Conservation (phyloP, 768 basidiomycete species). For the Inosperma sp. region DNA sequence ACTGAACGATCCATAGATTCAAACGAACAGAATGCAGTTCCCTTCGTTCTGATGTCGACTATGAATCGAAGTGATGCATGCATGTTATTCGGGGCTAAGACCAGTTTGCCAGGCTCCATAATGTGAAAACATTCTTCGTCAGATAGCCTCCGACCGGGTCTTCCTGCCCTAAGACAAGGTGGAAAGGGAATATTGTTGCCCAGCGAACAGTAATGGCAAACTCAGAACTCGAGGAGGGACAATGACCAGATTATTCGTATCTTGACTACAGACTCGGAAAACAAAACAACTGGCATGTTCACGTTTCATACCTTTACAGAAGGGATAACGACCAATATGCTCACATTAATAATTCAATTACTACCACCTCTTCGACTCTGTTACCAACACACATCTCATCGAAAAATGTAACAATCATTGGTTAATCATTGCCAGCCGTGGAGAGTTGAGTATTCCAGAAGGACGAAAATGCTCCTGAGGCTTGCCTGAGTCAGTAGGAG, state of each 20-base stretch:
- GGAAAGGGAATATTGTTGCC: no score
- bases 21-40: no score
- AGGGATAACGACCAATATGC: conserved; percentile 85
- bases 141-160: not conserved
- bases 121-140: no score
- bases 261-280: conserved; percentile 41
- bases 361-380: conserved; percentile 77
- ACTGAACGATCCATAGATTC: no score
- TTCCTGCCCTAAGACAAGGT: no score
- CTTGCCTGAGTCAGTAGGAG: conserved; percentile 80
- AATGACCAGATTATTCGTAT: conserved; percentile 52
- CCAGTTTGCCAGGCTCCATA: no score
- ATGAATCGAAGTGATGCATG: no score
- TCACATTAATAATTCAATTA: conserved; percentile 81
- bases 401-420: conserved; percentile 53
- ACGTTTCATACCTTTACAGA: conserved; percentile 43
- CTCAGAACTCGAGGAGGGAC: conserved; percentile 36
- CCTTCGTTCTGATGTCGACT: no score
- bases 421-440: conserved; percentile 51
- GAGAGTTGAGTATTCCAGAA: conserved; percentile 73
- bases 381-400: conserved; percentile 77
- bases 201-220: no score
- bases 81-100: no score
- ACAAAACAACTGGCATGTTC: not conserved
- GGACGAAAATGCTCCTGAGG: conserved; percentile 35